A percentile compares a stretch with the other conserved stretches of the same genome.
Evolutionary conservation across 2,329 filamentous ascomycete species (phyloP).

Genomic region (Sphaerulina vaccinii): DNA sequence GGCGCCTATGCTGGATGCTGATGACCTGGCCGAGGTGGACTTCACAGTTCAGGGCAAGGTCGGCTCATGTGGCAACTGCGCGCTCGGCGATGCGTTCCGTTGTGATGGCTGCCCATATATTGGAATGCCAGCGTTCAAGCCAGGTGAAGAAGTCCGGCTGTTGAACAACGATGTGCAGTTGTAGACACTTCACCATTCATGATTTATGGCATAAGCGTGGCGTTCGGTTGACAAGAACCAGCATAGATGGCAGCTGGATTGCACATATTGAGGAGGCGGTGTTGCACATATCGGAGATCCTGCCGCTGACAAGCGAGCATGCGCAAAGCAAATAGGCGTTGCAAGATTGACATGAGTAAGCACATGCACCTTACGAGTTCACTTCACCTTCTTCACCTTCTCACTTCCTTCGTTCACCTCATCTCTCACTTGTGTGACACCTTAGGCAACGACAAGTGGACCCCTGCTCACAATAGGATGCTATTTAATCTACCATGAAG

Average conservation of each 20-base stretch:
- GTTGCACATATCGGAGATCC: neutral
- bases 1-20: slow-evolving; percentile 61
- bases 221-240: slow-evolving; percentile 2
- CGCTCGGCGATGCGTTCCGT: slow-evolving; percentile 77
- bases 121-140: slow-evolving; percentile 92
- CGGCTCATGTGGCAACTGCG: slow-evolving; percentile 91
- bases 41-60: slow-evolving; percentile 98
- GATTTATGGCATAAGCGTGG: slow-evolving; percentile 13
- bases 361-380: no score
- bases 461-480: no score
- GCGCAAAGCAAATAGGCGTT: no score
- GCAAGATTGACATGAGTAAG: no score
- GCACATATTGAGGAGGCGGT: neutral
- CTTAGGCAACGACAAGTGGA: no score
- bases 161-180: slow-evolving; percentile 84
- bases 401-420: no score
- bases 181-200: slow-evolving; percentile 42
- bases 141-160: slow-evolving; percentile 87
- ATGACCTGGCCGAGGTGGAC: slow-evolving; percentile 86
- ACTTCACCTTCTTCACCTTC: no score
- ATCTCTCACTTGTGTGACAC: no score
- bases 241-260: slow-evolving; percentile 2
- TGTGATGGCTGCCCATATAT: slow-evolving; percentile 76
- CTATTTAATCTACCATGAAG: no score
- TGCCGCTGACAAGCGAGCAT: neutral